Percentiles rank a stretch among this genome's conserved stretches.
phyloP scores from a whole-genome alignment of 768 basidiomycete genomes.

The Auricularia auricula-judae region DNA sequence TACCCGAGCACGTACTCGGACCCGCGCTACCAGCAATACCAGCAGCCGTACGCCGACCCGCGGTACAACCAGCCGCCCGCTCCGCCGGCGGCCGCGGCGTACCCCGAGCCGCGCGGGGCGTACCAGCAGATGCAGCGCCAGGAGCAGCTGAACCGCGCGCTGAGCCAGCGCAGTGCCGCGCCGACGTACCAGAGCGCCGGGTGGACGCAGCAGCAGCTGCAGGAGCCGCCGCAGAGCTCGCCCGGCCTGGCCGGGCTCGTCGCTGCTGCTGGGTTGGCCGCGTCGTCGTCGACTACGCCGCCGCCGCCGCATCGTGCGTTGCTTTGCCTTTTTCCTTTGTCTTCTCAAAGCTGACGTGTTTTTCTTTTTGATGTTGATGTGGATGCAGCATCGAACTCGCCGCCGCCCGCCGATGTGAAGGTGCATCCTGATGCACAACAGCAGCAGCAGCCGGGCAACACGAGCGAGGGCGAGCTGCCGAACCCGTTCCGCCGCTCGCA shows the following conservation, averaged over 20 bases:
- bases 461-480: neutral
- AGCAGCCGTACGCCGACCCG: neutral
- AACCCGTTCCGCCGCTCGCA: neutral
- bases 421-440: too few relatives aligned
- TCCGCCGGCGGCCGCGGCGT: too few relatives aligned
- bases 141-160: neutral
- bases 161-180: neutral
- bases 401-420: neutral
- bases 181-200: neutral
- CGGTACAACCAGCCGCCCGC: neutral
- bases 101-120: neutral
- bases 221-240: neutral
- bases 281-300: too few relatives aligned
- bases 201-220: neutral
- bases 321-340: neutral
- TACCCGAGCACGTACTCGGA: neutral
- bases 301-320: neutral
- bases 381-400: neutral
- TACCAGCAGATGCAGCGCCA: conserved; percentile 1
- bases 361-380: neutral
- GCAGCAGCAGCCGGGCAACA: neutral
- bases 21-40: neutral
- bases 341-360: neutral
- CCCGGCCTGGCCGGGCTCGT: neutral
- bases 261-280: neutral